Base-by-base conservation (phyloP, 805 yeast species). In the Kluyveromyces siamensis region DNA sequence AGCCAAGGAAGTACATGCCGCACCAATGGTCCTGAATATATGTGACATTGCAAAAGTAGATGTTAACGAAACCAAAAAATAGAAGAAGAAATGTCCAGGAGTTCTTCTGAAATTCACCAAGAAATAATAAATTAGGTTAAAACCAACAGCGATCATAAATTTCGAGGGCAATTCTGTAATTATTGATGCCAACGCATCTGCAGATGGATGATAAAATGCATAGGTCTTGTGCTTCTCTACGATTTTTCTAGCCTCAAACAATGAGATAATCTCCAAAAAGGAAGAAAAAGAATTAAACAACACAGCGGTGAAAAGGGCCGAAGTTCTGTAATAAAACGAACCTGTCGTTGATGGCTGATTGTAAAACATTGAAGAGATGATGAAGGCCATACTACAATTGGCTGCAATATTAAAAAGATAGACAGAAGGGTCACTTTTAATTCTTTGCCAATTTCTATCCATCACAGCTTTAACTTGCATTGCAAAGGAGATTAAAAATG, bases 251-350 rank as follows among this genome's bases (percentile, higher is more conserved):
- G 79, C 71, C 53, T 76, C 80, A 56, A 68, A 79, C 33, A 77
- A 59, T 0, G 76, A 54, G 59, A 76, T 67, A 50, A 80, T 71
- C 63, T 80, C 85, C 53, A 78, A 66, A 47, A 80, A 60, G 8
- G 82, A 77, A n/a, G 79, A 68, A 54, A 80, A 76, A n/a, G 83
- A 79, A 59, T 79, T 79, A 62, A 78, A 80, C 58, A 80, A 67
- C 44, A 76, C 70, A 16, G 82, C 80, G 62, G 81, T 82, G 67
- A 83, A 84, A 70, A 84, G 68, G 42, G 81, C 74, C 37, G 87
- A 76, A 55, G 79, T 73, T 58, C 87, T 68, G 54, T 65, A 69
- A 61, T 72, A 77, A 52, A 80, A 73, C 1, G 77, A 70, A 2
- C 55, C 62, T 1, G 84, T 74, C 27, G 58, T 62, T 8, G 47